A percentile compares a stretch with the other conserved stretches of the same genome.
phyloP scores from a whole-genome alignment of 306 rosid genomes.

The Crataegus laevigata region DNA sequence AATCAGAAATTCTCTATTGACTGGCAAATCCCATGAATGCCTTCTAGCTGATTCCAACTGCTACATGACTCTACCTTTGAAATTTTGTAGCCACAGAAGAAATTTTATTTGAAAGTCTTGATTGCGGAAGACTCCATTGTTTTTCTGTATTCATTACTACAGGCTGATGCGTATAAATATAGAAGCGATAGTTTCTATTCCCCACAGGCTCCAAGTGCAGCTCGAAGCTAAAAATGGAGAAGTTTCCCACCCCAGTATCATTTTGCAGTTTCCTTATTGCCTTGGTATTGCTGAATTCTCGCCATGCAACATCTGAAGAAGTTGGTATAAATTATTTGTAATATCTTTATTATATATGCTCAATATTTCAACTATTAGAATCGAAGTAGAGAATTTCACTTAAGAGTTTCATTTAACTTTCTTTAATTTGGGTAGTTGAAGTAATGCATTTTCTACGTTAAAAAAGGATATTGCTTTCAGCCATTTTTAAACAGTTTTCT shows the following conservation, averaged over 20 bases:
- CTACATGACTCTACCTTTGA: not conserved
- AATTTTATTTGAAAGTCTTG: not conserved
- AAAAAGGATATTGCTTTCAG: not conserved
- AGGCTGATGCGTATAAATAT: not conserved
- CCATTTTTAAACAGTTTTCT: not conserved
- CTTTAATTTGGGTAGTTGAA: not conserved
- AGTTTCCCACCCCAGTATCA: constrained; percentile 8
- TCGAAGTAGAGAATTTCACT: not conserved
- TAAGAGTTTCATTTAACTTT: not conserved
- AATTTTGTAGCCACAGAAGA: not conserved
- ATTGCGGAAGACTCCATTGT: not conserved
- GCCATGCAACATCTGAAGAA: constrained; percentile 17
- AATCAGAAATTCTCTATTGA: not conserved
- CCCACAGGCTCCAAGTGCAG: not conserved
- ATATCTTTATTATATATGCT: not conserved
- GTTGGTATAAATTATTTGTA: not conserved
- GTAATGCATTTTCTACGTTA: not conserved
- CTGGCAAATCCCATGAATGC: not conserved
- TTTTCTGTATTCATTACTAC: not conserved
- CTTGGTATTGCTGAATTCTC: constrained; percentile 20
- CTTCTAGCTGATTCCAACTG: not conserved
- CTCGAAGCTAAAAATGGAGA: constrained; percentile 20
- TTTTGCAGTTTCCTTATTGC: constrained; percentile 23
- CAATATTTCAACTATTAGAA: not conserved
- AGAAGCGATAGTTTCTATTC: not conserved